phyloP scores from a whole-genome alignment of 1,139 yeast genomes.

The Debaryomyces coudertii region DNA sequence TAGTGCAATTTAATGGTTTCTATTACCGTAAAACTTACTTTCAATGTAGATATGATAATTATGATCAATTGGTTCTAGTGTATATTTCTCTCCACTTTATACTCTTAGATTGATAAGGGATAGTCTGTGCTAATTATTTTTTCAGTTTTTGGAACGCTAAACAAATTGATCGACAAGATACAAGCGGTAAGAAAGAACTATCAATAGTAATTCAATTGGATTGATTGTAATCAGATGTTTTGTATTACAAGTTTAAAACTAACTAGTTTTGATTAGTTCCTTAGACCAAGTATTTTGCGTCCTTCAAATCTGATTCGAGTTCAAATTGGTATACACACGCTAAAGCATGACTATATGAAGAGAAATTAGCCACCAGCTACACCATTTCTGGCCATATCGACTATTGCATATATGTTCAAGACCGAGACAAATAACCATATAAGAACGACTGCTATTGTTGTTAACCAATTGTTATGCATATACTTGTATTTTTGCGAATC shows the following conservation, averaged over 20 bases:
- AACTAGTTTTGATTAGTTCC: not conserved
- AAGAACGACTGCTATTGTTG: slow-evolving; percentile 45
- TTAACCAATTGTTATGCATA: slow-evolving; percentile 66
- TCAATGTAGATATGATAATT: no score
- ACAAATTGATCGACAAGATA: not conserved
- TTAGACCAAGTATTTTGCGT: not conserved
- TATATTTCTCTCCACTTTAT: not conserved
- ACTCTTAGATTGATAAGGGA: not conserved
- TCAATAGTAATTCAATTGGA: slow-evolving; percentile 6
- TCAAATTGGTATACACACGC: not conserved
- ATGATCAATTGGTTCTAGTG: not conserved
- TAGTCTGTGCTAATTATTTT: not conserved
- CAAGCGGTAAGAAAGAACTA: not conserved
- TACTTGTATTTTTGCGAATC: slow-evolving; percentile 34
- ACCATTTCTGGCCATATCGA: slow-evolving; percentile 58
- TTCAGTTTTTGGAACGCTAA: not conserved
- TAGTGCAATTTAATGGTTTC: not conserved
- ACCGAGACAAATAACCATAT: slow-evolving; percentile 69
- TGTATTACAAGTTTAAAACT: not conserved
- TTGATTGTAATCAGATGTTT: slow-evolving; percentile 1
- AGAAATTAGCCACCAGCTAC: slow-evolving; percentile 17
- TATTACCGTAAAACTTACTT: not conserved
- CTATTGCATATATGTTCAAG: slow-evolving; percentile 71
- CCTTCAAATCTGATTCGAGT: not conserved
- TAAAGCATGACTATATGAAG: not conserved